phyloP scores from a whole-genome alignment of 768 basidiomycete species.

The Mycena latifolia region DNA sequence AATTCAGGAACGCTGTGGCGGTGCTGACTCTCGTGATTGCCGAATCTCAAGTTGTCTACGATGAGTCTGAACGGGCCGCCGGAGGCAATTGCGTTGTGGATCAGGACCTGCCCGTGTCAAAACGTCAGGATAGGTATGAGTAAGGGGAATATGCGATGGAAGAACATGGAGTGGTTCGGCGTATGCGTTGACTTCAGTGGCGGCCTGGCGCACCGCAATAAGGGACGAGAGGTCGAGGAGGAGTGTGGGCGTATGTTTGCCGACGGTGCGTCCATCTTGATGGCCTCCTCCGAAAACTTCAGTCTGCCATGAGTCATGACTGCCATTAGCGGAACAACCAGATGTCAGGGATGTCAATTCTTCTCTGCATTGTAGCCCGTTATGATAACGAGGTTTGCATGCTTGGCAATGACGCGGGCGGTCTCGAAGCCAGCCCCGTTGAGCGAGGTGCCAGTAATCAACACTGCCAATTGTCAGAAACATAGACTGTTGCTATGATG shows the following conservation, averaged over 20 bases:
- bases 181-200: conserved; percentile 9
- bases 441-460: conserved; percentile 18
- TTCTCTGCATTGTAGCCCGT: conserved; percentile 19
- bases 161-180: conserved; percentile 2
- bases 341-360: no score
- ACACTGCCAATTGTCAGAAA: not conserved
- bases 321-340: no score
- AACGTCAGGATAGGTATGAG: no score
- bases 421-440: conserved; percentile 14
- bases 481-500: no score
- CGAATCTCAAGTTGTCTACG: no score
- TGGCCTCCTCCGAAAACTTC: conserved; percentile 2
- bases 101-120: no score
- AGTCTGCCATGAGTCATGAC: not conserved
- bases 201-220: not conserved
- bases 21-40: no score
- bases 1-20: no score
- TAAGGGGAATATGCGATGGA: no score
- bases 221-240: conserved; percentile 12
- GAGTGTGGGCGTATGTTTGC: conserved; percentile 11
- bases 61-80: no score
- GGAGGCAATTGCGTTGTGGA: no score
- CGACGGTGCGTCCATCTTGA: conserved; percentile 1
- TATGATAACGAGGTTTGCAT: conserved; percentile 19
- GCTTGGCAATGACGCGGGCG: conserved; percentile 9